These are phyloP conservation scores for Ustilago crameri DNA, from an alignment of 1,284 basidiomycete genomes.

Conservation along the genomic window DNA sequence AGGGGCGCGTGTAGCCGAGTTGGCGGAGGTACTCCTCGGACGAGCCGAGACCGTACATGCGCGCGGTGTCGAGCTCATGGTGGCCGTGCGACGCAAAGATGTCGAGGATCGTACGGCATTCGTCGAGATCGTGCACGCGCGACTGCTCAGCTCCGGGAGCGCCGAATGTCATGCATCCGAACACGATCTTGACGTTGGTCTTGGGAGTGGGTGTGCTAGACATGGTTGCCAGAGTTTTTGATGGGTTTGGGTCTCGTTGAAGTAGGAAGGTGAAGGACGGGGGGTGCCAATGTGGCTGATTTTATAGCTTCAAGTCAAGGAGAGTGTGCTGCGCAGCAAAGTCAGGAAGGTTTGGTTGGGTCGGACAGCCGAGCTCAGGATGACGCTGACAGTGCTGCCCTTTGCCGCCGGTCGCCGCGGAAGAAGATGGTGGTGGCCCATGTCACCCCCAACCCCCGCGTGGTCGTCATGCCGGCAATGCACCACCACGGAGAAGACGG, in stretches of 20 bases:
- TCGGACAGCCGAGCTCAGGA: background rate
- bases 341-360: background rate
- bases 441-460: background rate
- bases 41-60: constrained; percentile 69
- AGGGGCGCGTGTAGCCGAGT: constrained; percentile 28
- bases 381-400: background rate
- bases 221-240: background rate
- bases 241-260: background rate
- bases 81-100: constrained; percentile 75
- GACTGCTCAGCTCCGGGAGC: constrained; percentile 70
- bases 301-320: background rate
- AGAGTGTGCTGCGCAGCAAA: background rate
- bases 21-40: constrained; percentile 48
- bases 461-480: constrained; percentile 9
- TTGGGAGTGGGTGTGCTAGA: constrained; percentile 74
- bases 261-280: background rate
- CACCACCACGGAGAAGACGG: constrained; percentile 1
- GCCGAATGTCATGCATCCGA: constrained; percentile 72
- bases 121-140: constrained; percentile 73
- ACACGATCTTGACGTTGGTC: constrained; percentile 47
- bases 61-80: constrained; percentile 73
- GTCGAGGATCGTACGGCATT: constrained; percentile 73
- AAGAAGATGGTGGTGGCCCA: background rate
- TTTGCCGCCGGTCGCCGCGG: constrained; percentile 1
- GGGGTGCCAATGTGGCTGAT: too few relatives aligned